phyloP scores from a whole-genome alignment of 2,329 filamentous ascomycete species.

The Aspergillus piperis region DNA sequence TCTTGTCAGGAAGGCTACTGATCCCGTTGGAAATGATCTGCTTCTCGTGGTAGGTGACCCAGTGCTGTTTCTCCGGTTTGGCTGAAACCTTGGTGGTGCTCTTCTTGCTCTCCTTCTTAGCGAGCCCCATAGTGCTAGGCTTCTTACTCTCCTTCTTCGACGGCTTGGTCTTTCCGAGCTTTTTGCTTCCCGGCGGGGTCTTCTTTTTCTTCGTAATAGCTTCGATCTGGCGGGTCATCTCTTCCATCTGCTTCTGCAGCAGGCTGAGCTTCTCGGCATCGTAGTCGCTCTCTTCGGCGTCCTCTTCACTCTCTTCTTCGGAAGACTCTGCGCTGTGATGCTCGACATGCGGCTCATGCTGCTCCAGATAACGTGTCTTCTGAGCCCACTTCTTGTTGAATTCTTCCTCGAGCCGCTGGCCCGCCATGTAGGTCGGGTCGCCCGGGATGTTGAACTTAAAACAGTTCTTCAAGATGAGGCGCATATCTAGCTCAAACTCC shows the following conservation, averaged over 20 bases:
- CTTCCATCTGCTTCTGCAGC: constrained; percentile 71
- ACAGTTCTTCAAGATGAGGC: constrained; percentile 85
- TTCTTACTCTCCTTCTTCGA: constrained; percentile 42
- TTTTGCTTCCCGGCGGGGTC: constrained; percentile 55
- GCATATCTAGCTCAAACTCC: constrained; percentile 82
- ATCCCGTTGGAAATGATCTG: constrained; percentile 87
- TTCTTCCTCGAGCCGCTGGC: constrained; percentile 70
- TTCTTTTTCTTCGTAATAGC: constrained; percentile 62
- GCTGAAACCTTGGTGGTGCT: constrained; percentile 34
- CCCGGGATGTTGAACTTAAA: constrained; percentile 84
- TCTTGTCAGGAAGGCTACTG: constrained; percentile 73
- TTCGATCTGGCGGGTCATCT: constrained; percentile 68
- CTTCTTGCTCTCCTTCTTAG: constrained; percentile 58
- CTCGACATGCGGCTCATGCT: constrained; percentile 68
- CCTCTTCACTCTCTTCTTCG: constrained; percentile 72
- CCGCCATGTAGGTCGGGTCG: constrained; percentile 72
- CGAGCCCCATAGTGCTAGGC: constrained; percentile 6
- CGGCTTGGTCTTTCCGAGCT: constrained; percentile 38
- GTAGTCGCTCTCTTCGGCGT: constrained; percentile 67
- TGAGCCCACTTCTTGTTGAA: constrained; percentile 75
- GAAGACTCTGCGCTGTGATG: constrained; percentile 65
- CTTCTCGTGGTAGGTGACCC: constrained; percentile 79
- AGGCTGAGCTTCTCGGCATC: constrained; percentile 64
- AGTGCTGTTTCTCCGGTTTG: constrained; percentile 58
- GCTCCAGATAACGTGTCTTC: constrained; percentile 78